Evolutionary conservation across 2,329 filamentous ascomycete genomes (phyloP), one percentile per base, ranked within the genome.

Genomic region (Exophiala viscosa): DNA sequence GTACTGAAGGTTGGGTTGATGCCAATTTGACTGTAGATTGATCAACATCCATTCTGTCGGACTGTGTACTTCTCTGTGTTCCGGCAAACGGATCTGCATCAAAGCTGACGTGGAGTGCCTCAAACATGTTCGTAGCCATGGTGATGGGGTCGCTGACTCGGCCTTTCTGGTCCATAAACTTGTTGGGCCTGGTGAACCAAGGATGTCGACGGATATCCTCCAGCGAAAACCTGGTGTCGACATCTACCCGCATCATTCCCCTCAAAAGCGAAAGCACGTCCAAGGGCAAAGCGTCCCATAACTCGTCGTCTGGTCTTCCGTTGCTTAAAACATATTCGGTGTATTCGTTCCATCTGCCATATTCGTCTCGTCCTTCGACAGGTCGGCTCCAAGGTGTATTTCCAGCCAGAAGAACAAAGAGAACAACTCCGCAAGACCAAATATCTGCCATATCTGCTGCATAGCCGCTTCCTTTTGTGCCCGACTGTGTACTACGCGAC

Each of bases 361-460:
- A 95, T 67, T 90, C 96, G 52, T 83, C 79, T 33, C 48, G 46
- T 8, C 55, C 61, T 33, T 81, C 74, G 2, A 90, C 92, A 0
- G 93, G 93, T 66, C 93, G 88, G 65, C 97, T 93, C 93, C 93
- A 99, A 0, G 93, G 93, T 1, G 93, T 99, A 67, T 99, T 99
- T 8, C 93, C 93, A 1, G 95, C 90, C 3, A 99, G 76, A 3
- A 99, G 76, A 33, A 97, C 93, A 66, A 99, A 99, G 3, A 99
- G 77, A n/a, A 99, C 95, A 48, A 99, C 90, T 32, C 93, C 93
- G 64, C 91, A 96, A 13, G 91, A 96, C 95, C 95, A 99, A 51
- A 99, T 86, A 66, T 99, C 93, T 34, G 89, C 88, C 38, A 89
- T 72, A 57, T 96, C 89, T 6, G 91, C 85, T 28, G 70, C 69